Evolutionary conservation across 352 stramenopile genomes (phyloP).

Genomic region (Globisporangium perplexum): DNA sequence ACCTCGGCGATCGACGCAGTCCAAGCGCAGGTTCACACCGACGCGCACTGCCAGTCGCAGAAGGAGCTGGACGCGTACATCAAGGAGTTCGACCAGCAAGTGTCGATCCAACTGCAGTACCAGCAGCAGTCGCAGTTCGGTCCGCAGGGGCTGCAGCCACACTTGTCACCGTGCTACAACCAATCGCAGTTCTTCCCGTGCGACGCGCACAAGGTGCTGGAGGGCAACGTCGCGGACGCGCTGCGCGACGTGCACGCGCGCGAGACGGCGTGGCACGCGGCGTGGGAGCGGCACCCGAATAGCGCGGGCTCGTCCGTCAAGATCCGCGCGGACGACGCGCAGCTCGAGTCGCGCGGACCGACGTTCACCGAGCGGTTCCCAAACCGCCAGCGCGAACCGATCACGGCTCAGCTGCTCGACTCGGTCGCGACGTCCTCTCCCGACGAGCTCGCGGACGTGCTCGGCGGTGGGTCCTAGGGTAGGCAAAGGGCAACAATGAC

Average conservation of each 20-base stretch:
- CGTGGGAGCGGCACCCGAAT: slow-evolving; percentile 52
- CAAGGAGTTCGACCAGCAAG: slow-evolving; percentile 78
- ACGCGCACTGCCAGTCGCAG: slow-evolving; percentile 45
- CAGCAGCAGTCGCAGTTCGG: slow-evolving; percentile 60
- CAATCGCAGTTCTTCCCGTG: slow-evolving; percentile 79
- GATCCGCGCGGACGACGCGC: slow-evolving; percentile 45
- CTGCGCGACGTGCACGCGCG: slow-evolving; percentile 26
- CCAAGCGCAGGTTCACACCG: slow-evolving; percentile 23
- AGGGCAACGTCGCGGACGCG: slow-evolving; percentile 54
- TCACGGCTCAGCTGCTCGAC: slow-evolving; percentile 18
- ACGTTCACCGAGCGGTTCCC: slow-evolving; percentile 69
- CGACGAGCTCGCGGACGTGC: slow-evolving; percentile 39
- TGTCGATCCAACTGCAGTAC: slow-evolving; percentile 71
- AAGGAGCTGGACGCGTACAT: slow-evolving; percentile 76
- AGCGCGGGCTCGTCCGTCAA: slow-evolving; percentile 62
- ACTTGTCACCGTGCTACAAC: slow-evolving; percentile 79
- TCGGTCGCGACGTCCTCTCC: slow-evolving; percentile 23
- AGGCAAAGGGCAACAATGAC: no score
- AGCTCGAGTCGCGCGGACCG: slow-evolving; percentile 35
- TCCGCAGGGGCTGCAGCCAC: slow-evolving; percentile 57
- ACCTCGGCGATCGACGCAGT: slow-evolving; percentile 34
- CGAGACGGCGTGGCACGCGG: slow-evolving; percentile 37
- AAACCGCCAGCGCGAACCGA: slow-evolving; percentile 26
- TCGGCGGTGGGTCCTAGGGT: slow-evolving; percentile 32
- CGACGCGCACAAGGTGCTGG: slow-evolving; percentile 67